Percentiles rank a stretch among this genome's conserved stretches.
Conservation (phyloP, 1,284 basidiomycete genomes). For the Papiliotrema laurentii region DNA sequence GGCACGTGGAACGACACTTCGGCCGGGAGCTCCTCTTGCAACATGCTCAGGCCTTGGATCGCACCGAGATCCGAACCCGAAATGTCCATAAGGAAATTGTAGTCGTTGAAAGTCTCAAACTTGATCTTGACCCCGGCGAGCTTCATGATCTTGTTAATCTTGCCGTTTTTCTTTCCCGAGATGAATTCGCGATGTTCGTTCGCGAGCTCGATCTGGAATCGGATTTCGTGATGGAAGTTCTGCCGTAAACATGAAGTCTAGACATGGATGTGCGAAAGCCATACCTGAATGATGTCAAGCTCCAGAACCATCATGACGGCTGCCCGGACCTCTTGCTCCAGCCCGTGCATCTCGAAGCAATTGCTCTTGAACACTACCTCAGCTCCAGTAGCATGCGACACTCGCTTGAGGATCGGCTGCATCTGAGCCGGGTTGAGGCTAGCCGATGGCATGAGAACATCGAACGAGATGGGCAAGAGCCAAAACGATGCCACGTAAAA, state of each 20-base stretch:
- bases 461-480: conserved; percentile 90
- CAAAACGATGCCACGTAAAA: conserved; percentile 95
- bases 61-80: conserved; percentile 75
- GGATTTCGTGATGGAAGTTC: conserved; percentile 93
- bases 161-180: conserved; percentile 95
- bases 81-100: conserved; percentile 97
- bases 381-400: conserved; percentile 80
- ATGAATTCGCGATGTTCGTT: conserved; percentile 99
- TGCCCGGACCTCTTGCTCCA: conserved; percentile 83
- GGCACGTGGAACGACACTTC: conserved; percentile 99
- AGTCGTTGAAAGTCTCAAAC: conserved; percentile 96
- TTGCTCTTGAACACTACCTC: conserved; percentile 96
- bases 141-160: conserved; percentile 99
- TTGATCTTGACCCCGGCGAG: conserved; percentile 95
- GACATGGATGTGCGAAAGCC: background rate
- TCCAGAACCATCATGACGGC: conserved; percentile 85
- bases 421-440: conserved; percentile 80
- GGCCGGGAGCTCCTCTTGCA: conserved; percentile 97
- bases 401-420: conserved; percentile 76
- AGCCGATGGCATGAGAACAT: conserved; percentile 72
- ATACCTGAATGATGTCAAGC: conserved; percentile 83
- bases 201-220: conserved; percentile 96
- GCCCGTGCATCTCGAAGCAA: conserved; percentile 96
- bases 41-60: conserved; percentile 77
- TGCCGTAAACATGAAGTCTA: conserved; percentile 35